Percentiles rank a stretch among this genome's conserved stretches.
Evolutionary conservation across 2,329 filamentous ascomycete species (phyloP).

Genomic region (Westerdykella sp.): DNA sequence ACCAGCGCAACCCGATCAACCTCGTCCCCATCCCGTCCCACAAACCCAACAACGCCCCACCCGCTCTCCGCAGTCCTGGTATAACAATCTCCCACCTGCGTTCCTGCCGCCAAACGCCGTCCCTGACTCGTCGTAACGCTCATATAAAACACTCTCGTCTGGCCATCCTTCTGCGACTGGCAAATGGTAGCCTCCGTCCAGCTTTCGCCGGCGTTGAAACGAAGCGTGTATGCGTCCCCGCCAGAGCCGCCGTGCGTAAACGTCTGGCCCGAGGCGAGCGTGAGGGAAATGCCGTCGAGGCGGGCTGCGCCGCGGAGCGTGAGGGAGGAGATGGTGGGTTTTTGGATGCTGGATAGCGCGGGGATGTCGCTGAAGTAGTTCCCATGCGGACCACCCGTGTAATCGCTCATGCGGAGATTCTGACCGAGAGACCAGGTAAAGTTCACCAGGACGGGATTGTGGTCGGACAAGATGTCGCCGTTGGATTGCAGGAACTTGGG

Average conservation of each 20-base stretch:
- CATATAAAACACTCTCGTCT: too few species aligned
- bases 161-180: too few species aligned
- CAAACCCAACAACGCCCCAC: constrained; percentile 50
- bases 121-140: too few species aligned
- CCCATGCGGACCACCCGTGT: constrained; percentile 47
- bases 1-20: constrained; percentile 48
- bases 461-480: constrained; percentile 55
- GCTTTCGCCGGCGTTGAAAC: constrained; percentile 1
- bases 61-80: constrained; percentile 44
- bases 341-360: constrained; percentile 27
- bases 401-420: constrained; percentile 41
- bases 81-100: constrained; percentile 36
- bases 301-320: constrained; percentile 46
- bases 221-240: constrained; percentile 42
- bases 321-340: constrained; percentile 36
- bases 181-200: too few species aligned
- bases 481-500: constrained; percentile 52
- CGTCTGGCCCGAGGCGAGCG: constrained; percentile 44
- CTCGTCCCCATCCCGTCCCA: constrained; percentile 50
- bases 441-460: constrained; percentile 58
- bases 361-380: constrained; percentile 53
- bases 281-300: constrained; percentile 48
- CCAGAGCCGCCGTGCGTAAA: constrained; percentile 52
- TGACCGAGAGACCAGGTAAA: constrained; percentile 38
- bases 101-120: too few species aligned